Evolutionary conservation across 2,329 filamentous ascomycete genomes (phyloP).

Genomic region (Aspergillus felis): DNA sequence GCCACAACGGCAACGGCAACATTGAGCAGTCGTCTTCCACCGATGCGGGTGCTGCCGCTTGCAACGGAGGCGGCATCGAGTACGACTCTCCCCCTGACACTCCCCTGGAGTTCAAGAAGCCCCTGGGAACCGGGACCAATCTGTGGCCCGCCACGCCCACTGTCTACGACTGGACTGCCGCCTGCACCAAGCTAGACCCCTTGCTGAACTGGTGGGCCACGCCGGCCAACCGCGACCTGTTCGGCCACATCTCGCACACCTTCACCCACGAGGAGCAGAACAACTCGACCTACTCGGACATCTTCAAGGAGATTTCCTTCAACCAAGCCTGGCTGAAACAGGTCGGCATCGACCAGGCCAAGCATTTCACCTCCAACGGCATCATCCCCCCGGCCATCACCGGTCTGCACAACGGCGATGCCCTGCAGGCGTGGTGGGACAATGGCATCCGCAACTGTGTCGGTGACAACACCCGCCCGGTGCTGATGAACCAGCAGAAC

Average conservation of each 20-base stretch:
- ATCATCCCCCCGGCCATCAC: conserved; percentile 63
- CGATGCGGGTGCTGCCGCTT: conserved; percentile 19
- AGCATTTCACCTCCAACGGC: conserved; percentile 50
- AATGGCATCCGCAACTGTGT: conserved; percentile 59
- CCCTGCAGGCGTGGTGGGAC: conserved; percentile 55
- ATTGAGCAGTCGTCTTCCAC: conserved; percentile 36
- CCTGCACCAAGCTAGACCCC: conserved; percentile 49
- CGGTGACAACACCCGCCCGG: conserved; percentile 60
- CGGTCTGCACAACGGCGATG: conserved; percentile 62
- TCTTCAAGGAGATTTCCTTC: conserved; percentile 55
- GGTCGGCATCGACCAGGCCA: conserved; percentile 46
- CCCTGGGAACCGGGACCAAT: conserved; percentile 48
- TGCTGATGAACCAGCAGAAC: conserved; percentile 51
- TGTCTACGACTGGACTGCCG: conserved; percentile 47
- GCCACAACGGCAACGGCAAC: conserved; percentile 55
- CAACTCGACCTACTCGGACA: conserved; percentile 58
- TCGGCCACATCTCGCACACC: conserved; percentile 59
- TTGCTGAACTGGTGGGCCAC: conserved; percentile 54
- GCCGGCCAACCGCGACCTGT: conserved; percentile 49
- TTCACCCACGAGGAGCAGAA: conserved; percentile 58
- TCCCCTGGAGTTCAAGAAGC: conserved; percentile 48
- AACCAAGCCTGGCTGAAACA: conserved; percentile 58
- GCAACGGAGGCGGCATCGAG: conserved; percentile 41
- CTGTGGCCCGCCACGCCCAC: conserved; percentile 47
- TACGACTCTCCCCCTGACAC: conserved; percentile 46